Percentiles rank a stretch among this genome's conserved stretches.
phyloP scores from a whole-genome alignment of 2,329 filamentous ascomycete species.

The Chaetomiaceae sp. region DNA sequence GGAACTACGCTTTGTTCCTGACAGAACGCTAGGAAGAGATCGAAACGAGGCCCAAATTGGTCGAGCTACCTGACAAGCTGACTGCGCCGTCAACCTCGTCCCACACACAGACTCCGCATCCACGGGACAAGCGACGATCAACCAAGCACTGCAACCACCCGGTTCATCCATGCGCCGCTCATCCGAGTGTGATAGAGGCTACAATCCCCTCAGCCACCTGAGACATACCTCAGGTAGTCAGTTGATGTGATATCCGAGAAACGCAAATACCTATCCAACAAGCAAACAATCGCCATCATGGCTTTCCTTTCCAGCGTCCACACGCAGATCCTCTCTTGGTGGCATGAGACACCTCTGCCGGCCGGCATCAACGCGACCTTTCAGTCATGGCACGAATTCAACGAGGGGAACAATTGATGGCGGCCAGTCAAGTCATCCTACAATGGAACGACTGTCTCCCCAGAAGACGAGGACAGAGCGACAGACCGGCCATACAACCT shows the following conservation, averaged over 20 bases:
- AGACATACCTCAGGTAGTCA: too few species aligned
- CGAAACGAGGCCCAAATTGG: too few species aligned
- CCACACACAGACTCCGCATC: not conserved
- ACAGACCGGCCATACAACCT: not conserved
- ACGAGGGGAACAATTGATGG: not conserved
- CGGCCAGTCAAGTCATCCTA: not conserved
- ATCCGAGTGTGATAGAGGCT: too few species aligned
- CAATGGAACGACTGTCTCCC: not conserved
- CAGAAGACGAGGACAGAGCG: not conserved
- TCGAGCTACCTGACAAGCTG: too few species aligned
- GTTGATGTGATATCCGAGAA: too few species aligned
- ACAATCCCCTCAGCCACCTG: too few species aligned
- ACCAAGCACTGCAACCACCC: conserved; percentile 6
- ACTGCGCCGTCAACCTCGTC: too few species aligned
- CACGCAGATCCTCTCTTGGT: not conserved
- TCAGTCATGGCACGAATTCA: conserved; percentile 5
- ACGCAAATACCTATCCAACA: too few species aligned
- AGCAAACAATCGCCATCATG: too few species aligned
- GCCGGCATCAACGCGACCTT: not conserved
- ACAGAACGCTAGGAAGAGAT: too few species aligned
- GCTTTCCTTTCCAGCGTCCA: not conserved
- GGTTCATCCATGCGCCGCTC: conserved; percentile 1
- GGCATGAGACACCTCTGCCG: conserved; percentile 1
- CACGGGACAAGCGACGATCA: not conserved
- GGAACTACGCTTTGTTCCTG: too few species aligned